phyloP scores from a whole-genome alignment of 306 rosid species.

The Cucurbita maxima region DNA sequence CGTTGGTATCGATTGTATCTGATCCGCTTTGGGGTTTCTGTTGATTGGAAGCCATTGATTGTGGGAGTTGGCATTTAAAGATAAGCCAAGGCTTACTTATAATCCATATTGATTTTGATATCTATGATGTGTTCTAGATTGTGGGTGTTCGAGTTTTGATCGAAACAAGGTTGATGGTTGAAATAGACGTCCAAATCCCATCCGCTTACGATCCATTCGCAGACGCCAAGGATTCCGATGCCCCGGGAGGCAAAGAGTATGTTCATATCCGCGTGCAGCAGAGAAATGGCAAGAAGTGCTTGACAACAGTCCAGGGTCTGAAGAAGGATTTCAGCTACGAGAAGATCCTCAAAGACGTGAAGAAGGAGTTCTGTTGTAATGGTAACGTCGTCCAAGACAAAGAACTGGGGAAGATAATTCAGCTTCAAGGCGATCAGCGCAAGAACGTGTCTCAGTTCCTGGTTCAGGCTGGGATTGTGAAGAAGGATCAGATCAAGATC shows the following conservation, averaged over 20 bases:
- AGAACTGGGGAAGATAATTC: constrained; percentile 69
- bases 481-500: constrained; percentile 67
- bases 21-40: too few relatives aligned
- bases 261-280: constrained; percentile 81
- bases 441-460: constrained; percentile 67
- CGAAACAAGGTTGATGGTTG: constrained; percentile 66
- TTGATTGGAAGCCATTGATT: too few relatives aligned
- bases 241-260: constrained; percentile 55
- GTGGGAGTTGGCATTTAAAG: neutral
- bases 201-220: constrained; percentile 60
- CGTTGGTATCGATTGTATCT: neutral
- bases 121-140: neutral
- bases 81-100: too few relatives aligned
- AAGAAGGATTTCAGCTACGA: constrained; percentile 60
- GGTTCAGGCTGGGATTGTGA: constrained; percentile 43
- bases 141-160: neutral
- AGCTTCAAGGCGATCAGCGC: constrained; percentile 89
- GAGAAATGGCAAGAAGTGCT: constrained; percentile 75
- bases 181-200: constrained; percentile 35
- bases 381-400: constrained; percentile 93
- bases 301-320: constrained; percentile 84
- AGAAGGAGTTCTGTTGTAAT: constrained; percentile 81
- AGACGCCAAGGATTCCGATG: constrained; percentile 54
- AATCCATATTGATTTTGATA: neutral
- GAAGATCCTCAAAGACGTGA: constrained; percentile 68